Percentiles rank a stretch among this genome's conserved stretches.
phyloP scores from a whole-genome alignment of 768 basidiomycete genomes.

The Panellus pusillus region DNA sequence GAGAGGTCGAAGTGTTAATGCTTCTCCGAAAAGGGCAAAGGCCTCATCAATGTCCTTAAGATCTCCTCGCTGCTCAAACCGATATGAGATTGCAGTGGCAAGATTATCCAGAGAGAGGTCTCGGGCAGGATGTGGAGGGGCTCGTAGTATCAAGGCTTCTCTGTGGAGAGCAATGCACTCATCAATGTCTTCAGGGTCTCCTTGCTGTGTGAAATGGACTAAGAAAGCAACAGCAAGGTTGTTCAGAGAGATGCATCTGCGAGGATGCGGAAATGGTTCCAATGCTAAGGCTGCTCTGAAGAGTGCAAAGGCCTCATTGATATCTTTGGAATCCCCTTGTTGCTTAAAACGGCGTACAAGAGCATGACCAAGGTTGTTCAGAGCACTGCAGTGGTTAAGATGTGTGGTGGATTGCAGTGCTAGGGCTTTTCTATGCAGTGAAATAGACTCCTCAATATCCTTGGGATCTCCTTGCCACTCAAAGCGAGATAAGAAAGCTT shows the following conservation, averaged over 20 bases:
- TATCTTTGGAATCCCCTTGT: conserved; percentile 25
- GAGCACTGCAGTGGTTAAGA: no score
- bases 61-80: no score
- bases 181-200: conserved; percentile 19
- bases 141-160: conserved; percentile 9
- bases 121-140: conserved; percentile 11
- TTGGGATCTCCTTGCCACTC: neutral
- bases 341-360: conserved; percentile 24
- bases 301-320: conserved; percentile 29
- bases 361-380: conserved; percentile 21
- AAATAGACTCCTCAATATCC: neutral
- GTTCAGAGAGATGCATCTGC: neutral
- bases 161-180: conserved; percentile 17
- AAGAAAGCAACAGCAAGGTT: conserved; percentile 9
- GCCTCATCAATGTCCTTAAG: conserved; percentile 23
- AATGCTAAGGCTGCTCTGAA: conserved; percentile 23
- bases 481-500: neutral
- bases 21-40: conserved; percentile 25
- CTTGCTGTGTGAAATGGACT: conserved; percentile 23
- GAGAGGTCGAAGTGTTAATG: no score
- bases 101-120: conserved; percentile 14
- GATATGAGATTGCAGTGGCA: no score
- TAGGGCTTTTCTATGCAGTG: neutral
- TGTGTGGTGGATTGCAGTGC: neutral
- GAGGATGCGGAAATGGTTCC: conserved; percentile 21